Evolutionary conservation across 176 grass and related monocot genomes (phyloP).

Genomic region (Thinopyrum elongatum): DNA sequence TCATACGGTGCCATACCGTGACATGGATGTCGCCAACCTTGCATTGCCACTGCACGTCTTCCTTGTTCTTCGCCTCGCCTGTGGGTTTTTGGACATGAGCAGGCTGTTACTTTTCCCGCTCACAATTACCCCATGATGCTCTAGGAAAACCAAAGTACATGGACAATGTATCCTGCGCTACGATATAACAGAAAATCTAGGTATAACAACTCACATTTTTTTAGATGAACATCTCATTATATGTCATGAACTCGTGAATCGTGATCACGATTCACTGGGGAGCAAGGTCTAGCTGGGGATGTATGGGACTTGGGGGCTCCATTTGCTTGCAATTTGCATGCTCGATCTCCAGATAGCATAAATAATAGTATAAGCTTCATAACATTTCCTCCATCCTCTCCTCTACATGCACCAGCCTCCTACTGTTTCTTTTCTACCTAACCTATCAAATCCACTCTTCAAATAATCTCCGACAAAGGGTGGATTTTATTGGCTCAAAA

Average conservation of each 20-base stretch:
- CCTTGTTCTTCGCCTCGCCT: too few relatives aligned
- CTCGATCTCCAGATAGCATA: neutral
- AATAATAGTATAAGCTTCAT: neutral
- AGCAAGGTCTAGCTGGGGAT: neutral
- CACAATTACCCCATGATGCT: too few relatives aligned
- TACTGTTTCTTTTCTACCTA: neutral
- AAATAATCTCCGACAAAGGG: neutral
- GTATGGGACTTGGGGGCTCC: neutral
- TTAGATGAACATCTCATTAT: neutral
- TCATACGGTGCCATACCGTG: neutral
- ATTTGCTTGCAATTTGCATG: neutral
- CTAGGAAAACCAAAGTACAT: too few relatives aligned
- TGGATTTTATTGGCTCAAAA: too few relatives aligned
- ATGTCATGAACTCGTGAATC: neutral
- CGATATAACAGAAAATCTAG: too few relatives aligned
- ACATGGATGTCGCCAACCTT: neutral
- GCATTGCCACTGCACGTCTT: too few relatives aligned
- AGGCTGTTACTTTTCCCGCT: too few relatives aligned
- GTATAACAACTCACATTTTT: too few relatives aligned
- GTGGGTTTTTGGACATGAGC: too few relatives aligned
- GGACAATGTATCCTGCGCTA: too few relatives aligned
- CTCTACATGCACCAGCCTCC: neutral
- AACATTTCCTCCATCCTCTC: neutral
- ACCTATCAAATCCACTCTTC: neutral
- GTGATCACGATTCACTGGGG: neutral